Base-by-base conservation (phyloP, 805 yeast species). In the Teunomyces tritomae region DNA sequence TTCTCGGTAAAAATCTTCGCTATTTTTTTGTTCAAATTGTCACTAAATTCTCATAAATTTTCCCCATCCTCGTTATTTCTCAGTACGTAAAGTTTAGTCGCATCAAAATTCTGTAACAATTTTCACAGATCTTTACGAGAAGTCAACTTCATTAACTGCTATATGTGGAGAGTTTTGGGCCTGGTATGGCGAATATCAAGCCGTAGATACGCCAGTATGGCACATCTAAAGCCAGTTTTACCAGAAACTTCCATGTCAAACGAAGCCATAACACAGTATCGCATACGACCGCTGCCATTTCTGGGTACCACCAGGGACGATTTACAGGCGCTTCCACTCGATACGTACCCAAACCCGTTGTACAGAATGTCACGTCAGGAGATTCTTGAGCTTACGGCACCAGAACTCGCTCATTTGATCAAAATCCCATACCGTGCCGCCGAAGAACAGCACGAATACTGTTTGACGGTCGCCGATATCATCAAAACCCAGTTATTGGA, bases 331-430 rank as follows among this genome's bases (percentile, higher is more conserved):
- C 36, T 63, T 16, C 59, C 62, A 5, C 32, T 37, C 16, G 60
- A 62, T 39, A 50, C 61, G 5, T 59, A 57, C 47, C 70, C 71
- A 5, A 70, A 71, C 41, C 76, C 77, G 3, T 58, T 72, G 30
- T 64, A 57, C 45, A 45, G 55, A 11, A 61, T 68, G 63, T 33
- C 55, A 11, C 61, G 62, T 37, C 55, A 53, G 1, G 63, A 69
- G 39, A 45, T 72, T 1, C 29, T 59, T n/a, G 28, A 30, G 2
- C 59, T 73, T 28, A 48, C 51, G 6, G 48, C 46, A 7, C 14
- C 45, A 4, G 67, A 67, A 28, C 63, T 65, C 39, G 17, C 35
- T 8, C 64, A 68, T 46, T 55, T 72, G n/a, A 48, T 59, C 3
- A 44, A 49, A 5, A 50, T 67, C 14, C 69, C 70, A 1, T 58